A percentile compares a stretch with the other conserved stretches of the same genome.
Evolutionary conservation across 2,329 filamentous ascomycete genomes (phyloP).

Genomic region (Laburnicola sp.): DNA sequence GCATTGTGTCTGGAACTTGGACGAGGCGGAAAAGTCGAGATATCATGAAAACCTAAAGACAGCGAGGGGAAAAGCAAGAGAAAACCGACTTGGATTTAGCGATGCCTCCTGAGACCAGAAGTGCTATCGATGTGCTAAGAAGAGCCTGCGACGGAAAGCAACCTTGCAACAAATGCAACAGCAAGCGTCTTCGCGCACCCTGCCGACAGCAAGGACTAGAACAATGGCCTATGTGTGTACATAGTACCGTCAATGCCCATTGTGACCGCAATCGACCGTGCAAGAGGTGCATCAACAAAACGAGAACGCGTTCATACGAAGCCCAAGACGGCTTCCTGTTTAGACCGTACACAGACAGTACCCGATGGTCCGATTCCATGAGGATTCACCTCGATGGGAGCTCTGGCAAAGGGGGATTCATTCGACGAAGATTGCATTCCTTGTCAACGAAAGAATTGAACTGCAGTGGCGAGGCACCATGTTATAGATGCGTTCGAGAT

Average conservation of each 20-base stretch:
- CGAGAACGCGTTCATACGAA: neutral
- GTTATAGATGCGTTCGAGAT: neutral
- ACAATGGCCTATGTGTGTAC: neutral
- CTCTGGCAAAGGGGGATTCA: neutral
- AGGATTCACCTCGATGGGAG: conserved; percentile 3
- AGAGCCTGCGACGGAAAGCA: conserved; percentile 1
- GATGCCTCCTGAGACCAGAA: neutral
- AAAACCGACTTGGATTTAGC: conserved; percentile 1
- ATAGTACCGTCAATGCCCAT: neutral
- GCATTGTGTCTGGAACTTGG: neutral
- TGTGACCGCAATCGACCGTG: neutral
- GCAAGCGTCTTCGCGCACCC: neutral
- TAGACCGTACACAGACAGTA: neutral
- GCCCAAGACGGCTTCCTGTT: neutral
- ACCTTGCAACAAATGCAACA: neutral
- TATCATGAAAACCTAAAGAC: neutral
- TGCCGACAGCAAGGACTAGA: neutral
- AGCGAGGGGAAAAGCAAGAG: neutral
- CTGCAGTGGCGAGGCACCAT: neutral
- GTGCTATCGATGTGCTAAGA: conserved; percentile 1
- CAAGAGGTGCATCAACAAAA: conserved; percentile 3
- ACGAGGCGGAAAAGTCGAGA: neutral
- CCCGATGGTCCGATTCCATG: neutral
- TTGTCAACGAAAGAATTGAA: neutral
- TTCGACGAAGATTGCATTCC: neutral